Conservation (phyloP, 257 asterid species). For the Linaria vulgaris region DNA sequence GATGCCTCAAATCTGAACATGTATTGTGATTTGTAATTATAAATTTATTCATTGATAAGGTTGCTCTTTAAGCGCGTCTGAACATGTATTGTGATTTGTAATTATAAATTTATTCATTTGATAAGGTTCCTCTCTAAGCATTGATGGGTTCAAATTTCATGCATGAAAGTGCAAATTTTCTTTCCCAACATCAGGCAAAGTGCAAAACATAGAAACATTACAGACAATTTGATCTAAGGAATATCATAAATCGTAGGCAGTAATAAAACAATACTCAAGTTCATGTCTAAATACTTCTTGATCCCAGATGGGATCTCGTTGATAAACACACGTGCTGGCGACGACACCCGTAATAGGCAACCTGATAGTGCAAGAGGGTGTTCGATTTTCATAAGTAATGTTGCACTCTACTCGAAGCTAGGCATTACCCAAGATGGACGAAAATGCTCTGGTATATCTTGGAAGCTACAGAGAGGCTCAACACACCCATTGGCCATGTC, state of each 20-base stretch:
- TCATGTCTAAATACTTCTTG: neutral
- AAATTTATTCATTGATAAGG: neutral
- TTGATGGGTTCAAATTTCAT: neutral
- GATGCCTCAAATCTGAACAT: neutral
- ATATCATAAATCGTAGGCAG: neutral
- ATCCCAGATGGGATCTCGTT: neutral
- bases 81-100: neutral
- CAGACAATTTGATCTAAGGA: neutral
- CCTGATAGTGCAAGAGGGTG: no score
- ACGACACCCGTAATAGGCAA: no score
- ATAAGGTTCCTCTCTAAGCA: neutral
- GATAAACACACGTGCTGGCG: neutral
- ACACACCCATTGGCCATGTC: constrained; percentile 17
- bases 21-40: neutral
- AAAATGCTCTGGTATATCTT: neutral
- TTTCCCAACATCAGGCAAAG: neutral
- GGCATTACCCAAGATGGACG: constrained; percentile 30
- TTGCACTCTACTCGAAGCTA: constrained; percentile 9
- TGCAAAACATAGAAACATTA: no score
- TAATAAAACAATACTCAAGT: neutral
- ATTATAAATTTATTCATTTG: neutral
- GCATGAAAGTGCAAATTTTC: neutral
- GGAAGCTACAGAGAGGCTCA: constrained; percentile 6
- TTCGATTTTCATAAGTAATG: neutral
- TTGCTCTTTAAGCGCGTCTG: neutral